Base-by-base conservation (phyloP, 768 basidiomycete genomes). In the Omphalotus guepiniiformis region DNA sequence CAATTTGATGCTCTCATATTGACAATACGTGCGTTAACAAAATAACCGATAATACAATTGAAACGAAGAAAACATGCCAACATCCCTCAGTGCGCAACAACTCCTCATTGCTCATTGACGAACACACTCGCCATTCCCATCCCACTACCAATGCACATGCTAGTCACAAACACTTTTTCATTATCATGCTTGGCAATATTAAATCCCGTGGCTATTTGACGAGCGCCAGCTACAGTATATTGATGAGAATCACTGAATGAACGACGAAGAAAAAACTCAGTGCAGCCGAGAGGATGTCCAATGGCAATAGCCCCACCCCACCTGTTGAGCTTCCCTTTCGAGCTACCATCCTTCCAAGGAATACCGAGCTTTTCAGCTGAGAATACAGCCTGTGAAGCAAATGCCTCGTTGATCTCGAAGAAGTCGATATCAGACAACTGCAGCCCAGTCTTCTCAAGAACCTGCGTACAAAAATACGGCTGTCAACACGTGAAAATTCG, bases 121-220 rank as follows among this genome's bases (percentile, higher is more conserved):
- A 93, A 86, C 2, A 93, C 73, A 37, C 81, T 87, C 26, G 89
- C 89, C 88, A 93, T 91, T 29, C 90, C 88, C 88, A 93, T 92
- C 19, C 91, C 89, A 12, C 78, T 80, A 6, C 90, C 91, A 58
- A 93, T 84, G 61, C 92, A 94, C 93, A 95, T 95, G 55, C 81
- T 85, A 2, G 90, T 93, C 26, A 88, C 83, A 54, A 95, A 93
- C 53, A 95, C 69, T 61, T 84, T 85, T 19, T 74, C 74, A 13
- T 76, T 77, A 39, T 80, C 84, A 63, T 89, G 80, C 72, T 83
- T 92, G 9, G 88, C 85, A 40, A 91, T 83, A 59, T 77, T 83
- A 53, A 90, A 65, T 11, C 85, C 93, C 6, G 92, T 95, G 0
- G 87, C 89, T 48, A 95, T 75, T 68, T 94, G 93, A 18, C 93